Conservation (phyloP, 768 basidiomycete species). For the Lactarius psammicola region DNA sequence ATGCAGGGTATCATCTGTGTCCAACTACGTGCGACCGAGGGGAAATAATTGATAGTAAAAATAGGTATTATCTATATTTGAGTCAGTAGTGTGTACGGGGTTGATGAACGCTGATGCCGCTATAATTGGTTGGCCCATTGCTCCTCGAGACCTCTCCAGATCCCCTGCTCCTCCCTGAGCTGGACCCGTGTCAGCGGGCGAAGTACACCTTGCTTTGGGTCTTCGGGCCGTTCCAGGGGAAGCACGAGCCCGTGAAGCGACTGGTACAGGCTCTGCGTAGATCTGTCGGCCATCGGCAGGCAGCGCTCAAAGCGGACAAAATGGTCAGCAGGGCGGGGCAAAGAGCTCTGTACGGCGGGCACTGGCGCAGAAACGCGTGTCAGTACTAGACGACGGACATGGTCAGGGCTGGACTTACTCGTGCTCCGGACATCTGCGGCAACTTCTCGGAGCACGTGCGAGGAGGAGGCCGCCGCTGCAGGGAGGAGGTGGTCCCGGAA, state of each 20-base stretch:
- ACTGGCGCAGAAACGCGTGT: neutral
- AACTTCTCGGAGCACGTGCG: neutral
- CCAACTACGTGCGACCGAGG: neutral
- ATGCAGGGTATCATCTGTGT: conserved; percentile 1
- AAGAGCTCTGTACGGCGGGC: neutral
- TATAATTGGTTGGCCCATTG: conserved; percentile 8
- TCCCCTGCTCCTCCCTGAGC: conserved; percentile 7
- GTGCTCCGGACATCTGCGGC: neutral
- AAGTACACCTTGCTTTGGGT: conserved; percentile 13
- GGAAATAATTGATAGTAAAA: neutral
- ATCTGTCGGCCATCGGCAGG: conserved; percentile 5
- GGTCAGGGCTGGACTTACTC: neutral
- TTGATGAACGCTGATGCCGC: neutral
- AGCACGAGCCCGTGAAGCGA: conserved; percentile 6
- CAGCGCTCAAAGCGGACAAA: conserved; percentile 6
- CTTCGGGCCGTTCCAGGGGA: conserved; percentile 13
- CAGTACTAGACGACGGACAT: neutral
- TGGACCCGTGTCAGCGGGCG: conserved; percentile 4
- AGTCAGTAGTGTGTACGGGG: neutral
- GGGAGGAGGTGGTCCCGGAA: conserved; percentile 18
- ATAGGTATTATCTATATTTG: neutral
- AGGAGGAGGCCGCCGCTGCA: conserved; percentile 3
- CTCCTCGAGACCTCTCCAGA: neutral
- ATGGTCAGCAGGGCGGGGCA: conserved; percentile 3
- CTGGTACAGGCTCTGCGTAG: conserved; percentile 9